phyloP scores from a whole-genome alignment of 768 basidiomycete species.

The Phlebiopsis gigantea region DNA sequence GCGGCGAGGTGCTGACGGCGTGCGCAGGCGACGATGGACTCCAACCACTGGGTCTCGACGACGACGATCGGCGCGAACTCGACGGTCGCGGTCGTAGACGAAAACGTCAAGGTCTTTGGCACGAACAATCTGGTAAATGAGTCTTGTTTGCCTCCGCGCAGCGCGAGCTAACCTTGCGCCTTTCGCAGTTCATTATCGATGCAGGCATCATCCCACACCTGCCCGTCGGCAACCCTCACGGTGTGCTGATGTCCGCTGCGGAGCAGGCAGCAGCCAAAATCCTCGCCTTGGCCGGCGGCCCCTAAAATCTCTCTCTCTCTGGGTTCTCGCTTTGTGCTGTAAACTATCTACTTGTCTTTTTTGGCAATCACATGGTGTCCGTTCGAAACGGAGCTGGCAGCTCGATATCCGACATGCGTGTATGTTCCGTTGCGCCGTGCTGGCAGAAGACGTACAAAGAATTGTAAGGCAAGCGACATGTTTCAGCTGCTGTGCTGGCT shows the following conservation, averaged over 20 bases:
- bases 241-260: conserved; percentile 48
- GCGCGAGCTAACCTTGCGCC: conserved; percentile 25
- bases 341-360: too few relatives aligned
- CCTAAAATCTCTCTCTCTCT: conserved; percentile 23
- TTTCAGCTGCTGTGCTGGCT: too few relatives aligned
- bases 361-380: too few relatives aligned
- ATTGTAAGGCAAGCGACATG: too few relatives aligned
- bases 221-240: conserved; percentile 56
- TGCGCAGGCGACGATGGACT: conserved; percentile 35
- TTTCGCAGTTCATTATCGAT: conserved; percentile 53
- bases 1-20: conserved; percentile 17
- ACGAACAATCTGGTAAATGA: conserved; percentile 32
- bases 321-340: too few relatives aligned
- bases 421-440: too few relatives aligned
- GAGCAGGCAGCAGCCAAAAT: conserved; percentile 56
- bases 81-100: conserved; percentile 44
- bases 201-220: conserved; percentile 46
- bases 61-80: conserved; percentile 38
- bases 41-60: conserved; percentile 64
- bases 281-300: conserved; percentile 48
- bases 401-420: too few relatives aligned
- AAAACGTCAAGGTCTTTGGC: conserved; percentile 48
- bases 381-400: too few relatives aligned
- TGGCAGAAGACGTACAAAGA: too few relatives aligned
- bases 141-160: not conserved